phyloP scores from a whole-genome alignment of 2,329 filamentous ascomycete genomes.

The Colletotrichum tofieldiae region DNA sequence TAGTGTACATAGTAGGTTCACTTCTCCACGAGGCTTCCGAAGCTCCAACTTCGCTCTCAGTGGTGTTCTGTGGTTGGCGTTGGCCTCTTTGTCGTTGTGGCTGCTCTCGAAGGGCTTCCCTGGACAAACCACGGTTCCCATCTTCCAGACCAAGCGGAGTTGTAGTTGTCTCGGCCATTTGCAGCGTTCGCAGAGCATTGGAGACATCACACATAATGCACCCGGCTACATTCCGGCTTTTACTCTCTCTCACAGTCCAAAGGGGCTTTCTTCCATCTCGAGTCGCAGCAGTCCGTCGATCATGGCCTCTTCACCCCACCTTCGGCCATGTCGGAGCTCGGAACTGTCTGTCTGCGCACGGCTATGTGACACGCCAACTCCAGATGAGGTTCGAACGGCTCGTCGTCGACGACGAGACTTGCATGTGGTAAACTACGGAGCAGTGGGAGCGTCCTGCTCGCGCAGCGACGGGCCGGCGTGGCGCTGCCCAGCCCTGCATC shows the following conservation, averaged over 20 bases:
- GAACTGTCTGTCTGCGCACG: background rate
- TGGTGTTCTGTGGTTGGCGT: background rate
- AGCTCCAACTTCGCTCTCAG: background rate
- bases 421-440: background rate
- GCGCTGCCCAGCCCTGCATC: constrained; percentile 3
- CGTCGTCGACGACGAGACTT: background rate
- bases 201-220: background rate
- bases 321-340: background rate
- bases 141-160: background rate
- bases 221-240: background rate
- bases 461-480: background rate
- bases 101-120: background rate
- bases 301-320: constrained; percentile 20
- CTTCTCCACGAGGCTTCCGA: background rate
- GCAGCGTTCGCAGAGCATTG: background rate
- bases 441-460: background rate
- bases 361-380: constrained; percentile 6
- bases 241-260: background rate
- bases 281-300: constrained; percentile 23
- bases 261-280: background rate
- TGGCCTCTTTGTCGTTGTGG: background rate
- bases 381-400: constrained; percentile 25
- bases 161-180: background rate
- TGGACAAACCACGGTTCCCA: background rate
- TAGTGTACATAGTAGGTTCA: background rate